Evolutionary conservation across 352 stramenopile genomes (phyloP).

Genomic region (Albugo candida): DNA sequence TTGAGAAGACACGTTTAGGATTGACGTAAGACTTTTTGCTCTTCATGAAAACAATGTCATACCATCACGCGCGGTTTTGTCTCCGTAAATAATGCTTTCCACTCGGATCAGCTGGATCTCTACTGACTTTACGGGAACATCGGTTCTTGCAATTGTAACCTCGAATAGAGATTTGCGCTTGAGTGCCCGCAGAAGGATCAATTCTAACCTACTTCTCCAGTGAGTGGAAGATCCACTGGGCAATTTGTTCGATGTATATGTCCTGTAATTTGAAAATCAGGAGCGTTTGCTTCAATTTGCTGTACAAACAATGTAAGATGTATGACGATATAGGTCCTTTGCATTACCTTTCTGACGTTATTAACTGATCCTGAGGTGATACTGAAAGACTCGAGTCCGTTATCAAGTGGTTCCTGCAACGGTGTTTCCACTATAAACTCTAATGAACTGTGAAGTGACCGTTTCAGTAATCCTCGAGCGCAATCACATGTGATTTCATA

Average conservation of each 20-base stretch:
- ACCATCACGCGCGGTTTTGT: constrained; percentile 69
- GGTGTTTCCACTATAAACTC: constrained; percentile 87
- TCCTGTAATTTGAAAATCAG: constrained; percentile 64
- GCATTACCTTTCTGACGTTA: constrained; percentile 42
- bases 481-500: constrained; percentile 79
- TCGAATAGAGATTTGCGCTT: constrained; percentile 3
- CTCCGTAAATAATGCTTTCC: constrained; percentile 56
- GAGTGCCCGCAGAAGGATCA: no score
- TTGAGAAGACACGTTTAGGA: constrained; percentile 5
- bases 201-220: constrained; percentile 64
- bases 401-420: constrained; percentile 28
- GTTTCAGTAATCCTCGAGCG: constrained; percentile 76
- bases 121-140: constrained; percentile 63
- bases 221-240: constrained; percentile 78
- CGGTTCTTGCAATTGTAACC: constrained; percentile 63
- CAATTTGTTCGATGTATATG: constrained; percentile 78
- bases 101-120: constrained; percentile 83
- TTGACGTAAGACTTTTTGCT: not conserved
- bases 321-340: not conserved
- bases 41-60: constrained; percentile 1
- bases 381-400: constrained; percentile 50
- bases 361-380: constrained; percentile 74
- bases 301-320: constrained; percentile 4
- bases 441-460: constrained; percentile 56
- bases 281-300: constrained; percentile 33